These are phyloP conservation scores for Nemania abortiva DNA, from an alignment of 2,329 filamentous ascomycete species.

Conservation along the genomic window DNA sequence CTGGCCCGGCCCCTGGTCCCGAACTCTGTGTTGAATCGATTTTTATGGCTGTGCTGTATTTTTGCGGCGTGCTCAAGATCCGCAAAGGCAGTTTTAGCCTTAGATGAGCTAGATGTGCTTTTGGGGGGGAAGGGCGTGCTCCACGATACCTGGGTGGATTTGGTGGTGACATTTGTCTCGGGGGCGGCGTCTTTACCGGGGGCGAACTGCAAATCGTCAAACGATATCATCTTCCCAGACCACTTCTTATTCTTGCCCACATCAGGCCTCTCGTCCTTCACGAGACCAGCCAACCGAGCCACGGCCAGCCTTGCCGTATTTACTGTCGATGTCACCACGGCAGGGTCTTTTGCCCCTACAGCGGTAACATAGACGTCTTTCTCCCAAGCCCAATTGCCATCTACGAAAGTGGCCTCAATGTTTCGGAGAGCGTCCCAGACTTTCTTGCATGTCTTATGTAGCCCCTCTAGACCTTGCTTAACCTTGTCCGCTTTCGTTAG, in stretches of 20 bases:
- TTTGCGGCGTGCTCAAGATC: conserved; percentile 35
- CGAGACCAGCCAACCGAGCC: conserved; percentile 49
- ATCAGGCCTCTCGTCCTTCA: conserved; percentile 44
- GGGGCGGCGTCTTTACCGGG: conserved; percentile 17
- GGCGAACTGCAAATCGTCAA: conserved; percentile 51
- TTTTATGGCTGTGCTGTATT: conserved; percentile 7
- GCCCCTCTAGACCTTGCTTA: conserved; percentile 46
- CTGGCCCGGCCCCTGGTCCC: conserved; percentile 2
- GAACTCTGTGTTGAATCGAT: conserved; percentile 2
- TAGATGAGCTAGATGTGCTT: neutral
- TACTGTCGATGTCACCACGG: conserved; percentile 42
- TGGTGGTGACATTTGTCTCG: neutral
- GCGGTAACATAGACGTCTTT: conserved; percentile 51
- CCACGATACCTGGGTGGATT: neutral
- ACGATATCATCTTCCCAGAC: conserved; percentile 53
- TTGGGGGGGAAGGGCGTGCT: neutral
- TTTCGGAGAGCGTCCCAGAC: conserved; percentile 46
- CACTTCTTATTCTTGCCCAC: conserved; percentile 53
- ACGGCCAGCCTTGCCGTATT: conserved; percentile 49
- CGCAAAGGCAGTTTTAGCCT: conserved; percentile 23
- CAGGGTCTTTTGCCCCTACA: conserved; percentile 45
- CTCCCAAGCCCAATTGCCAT: conserved; percentile 48
- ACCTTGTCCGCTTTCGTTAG: conserved; percentile 70
- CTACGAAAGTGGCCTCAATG: conserved; percentile 40
- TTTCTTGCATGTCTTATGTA: conserved; percentile 46